A percentile compares a stretch with the other conserved stretches of the same genome.
phyloP scores from a whole-genome alignment of 2,329 filamentous ascomycete species.

The Dactylellina haptotyla region DNA sequence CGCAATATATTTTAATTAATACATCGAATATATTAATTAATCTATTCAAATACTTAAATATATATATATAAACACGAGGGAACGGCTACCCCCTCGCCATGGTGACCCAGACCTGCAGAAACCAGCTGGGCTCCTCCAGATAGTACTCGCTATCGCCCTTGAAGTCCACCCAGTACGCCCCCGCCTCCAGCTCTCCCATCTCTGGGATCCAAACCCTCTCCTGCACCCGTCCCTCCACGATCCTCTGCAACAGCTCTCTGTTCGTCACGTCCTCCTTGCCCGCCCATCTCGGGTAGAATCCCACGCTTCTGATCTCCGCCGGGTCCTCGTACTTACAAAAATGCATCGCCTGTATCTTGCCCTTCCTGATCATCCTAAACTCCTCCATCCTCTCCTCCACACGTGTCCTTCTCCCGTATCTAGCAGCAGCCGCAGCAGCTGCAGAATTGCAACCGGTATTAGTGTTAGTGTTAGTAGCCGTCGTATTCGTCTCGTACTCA shows the following conservation, averaged over 20 bases:
- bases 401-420: not conserved
- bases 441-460: too few relatives aligned
- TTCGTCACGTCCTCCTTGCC: conserved; percentile 10
- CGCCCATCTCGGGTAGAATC: conserved; percentile 5
- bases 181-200: too few relatives aligned
- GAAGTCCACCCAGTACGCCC: not conserved
- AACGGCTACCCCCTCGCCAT: not conserved
- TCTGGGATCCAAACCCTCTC: not conserved
- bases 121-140: conserved; percentile 12
- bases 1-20: not conserved
- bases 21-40: not conserved
- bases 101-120: conserved; percentile 5
- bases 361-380: not conserved
- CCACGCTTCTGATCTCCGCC: not conserved
- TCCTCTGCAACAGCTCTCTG: conserved; percentile 1
- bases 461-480: too few relatives aligned
- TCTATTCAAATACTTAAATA: not conserved
- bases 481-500: not conserved
- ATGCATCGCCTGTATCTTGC: conserved; percentile 4
- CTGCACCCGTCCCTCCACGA: not conserved
- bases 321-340: conserved; percentile 6
- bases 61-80: not conserved
- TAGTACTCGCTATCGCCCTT: not conserved
- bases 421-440: too few relatives aligned
- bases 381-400: not conserved